phyloP scores from a whole-genome alignment of 2,329 filamentous ascomycete species.

The Diaporthe citrichinensis region DNA sequence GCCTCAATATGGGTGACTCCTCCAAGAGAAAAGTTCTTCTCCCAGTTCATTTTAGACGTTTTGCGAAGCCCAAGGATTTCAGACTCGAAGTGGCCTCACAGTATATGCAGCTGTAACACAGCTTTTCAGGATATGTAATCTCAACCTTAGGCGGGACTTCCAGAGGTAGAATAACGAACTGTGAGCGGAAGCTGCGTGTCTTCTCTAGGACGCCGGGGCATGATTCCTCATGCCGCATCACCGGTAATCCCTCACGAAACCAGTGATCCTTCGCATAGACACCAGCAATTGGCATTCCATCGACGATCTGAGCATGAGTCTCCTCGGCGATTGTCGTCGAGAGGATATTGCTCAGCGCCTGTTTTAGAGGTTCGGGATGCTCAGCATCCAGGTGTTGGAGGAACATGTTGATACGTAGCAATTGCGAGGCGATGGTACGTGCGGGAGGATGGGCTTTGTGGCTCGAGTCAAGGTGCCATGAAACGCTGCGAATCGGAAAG shows the following conservation, averaged over 20 bases:
- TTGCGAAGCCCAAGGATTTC: no score
- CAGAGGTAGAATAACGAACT: not conserved
- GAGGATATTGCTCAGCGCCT: constrained; percentile 46
- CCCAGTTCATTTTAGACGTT: no score
- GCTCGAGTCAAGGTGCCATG: not conserved
- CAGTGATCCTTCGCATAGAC: constrained; percentile 46
- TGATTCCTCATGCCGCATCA: constrained; percentile 1
- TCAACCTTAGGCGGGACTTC: not conserved
- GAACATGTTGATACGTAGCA: not conserved
- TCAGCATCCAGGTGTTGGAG: constrained; percentile 7
- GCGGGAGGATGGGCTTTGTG: not conserved
- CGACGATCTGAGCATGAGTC: constrained; percentile 46
- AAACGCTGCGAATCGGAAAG: not conserved
- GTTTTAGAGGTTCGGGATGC: not conserved
- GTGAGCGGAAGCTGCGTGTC: not conserved
- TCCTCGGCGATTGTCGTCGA: not conserved
- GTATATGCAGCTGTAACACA: not conserved
- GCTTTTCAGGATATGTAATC: not conserved
- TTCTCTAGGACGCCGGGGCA: not conserved
- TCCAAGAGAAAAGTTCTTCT: no score
- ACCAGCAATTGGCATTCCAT: constrained; percentile 54
- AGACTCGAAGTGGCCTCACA: not conserved
- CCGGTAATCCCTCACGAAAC: not conserved
- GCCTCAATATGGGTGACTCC: no score
- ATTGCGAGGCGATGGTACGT: not conserved